phyloP scores from a whole-genome alignment of 2,329 filamentous ascomycete genomes.

The Chaetomium globosum region DNA sequence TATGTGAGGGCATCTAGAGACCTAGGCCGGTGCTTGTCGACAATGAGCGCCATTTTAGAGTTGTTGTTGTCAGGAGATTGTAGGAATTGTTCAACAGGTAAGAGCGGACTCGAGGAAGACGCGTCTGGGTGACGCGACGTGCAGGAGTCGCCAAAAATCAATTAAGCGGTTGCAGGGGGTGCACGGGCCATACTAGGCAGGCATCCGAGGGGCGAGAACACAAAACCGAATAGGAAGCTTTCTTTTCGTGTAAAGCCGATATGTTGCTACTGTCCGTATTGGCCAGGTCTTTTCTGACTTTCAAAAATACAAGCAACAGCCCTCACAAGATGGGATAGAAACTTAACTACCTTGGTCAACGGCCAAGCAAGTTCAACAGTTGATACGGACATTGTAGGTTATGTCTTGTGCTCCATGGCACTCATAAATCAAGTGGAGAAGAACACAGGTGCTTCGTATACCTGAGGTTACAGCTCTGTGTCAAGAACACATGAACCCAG shows the following conservation, averaged over 20 bases:
- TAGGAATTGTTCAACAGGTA: neutral
- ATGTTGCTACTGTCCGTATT: too few species aligned
- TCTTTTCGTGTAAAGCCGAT: neutral
- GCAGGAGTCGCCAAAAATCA: conserved; percentile 26
- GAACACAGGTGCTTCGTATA: too few species aligned
- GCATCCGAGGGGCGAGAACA: neutral
- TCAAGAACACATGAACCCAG: neutral
- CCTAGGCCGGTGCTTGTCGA: conserved; percentile 72
- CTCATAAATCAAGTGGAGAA: too few species aligned
- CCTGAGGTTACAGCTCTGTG: too few species aligned
- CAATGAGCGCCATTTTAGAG: conserved; percentile 65
- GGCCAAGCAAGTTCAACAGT: too few species aligned
- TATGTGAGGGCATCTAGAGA: conserved; percentile 81
- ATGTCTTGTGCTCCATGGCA: too few species aligned
- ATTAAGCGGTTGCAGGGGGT: conserved; percentile 29
- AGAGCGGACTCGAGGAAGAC: conserved; percentile 24
- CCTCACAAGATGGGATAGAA: too few species aligned
- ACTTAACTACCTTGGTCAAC: too few species aligned
- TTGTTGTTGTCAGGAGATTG: neutral
- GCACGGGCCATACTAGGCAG: conserved; percentile 31
- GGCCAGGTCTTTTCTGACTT: neutral
- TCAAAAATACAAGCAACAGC: neutral
- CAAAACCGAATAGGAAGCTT: neutral
- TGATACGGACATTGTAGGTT: too few species aligned
- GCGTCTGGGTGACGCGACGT: conserved; percentile 34